A percentile compares a stretch with the other conserved stretches of the same genome.
phyloP scores from a whole-genome alignment of 2,329 filamentous ascomycete genomes.

The Lachnellula arida region DNA sequence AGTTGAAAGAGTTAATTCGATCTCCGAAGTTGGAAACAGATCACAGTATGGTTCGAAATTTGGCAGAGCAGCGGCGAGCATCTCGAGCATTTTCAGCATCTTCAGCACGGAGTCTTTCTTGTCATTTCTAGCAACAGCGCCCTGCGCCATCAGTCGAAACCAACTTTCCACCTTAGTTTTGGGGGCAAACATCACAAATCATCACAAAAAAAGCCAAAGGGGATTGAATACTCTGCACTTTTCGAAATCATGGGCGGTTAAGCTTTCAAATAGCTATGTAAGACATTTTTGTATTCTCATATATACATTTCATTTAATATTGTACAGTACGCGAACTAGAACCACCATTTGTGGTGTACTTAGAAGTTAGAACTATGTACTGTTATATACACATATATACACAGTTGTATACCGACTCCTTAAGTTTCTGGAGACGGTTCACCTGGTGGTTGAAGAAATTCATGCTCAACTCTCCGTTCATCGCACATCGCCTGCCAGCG shows the following conservation, averaged over 20 bases:
- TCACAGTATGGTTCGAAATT: background rate
- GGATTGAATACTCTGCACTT: background rate
- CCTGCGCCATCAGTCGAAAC: background rate
- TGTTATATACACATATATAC: too few relatives aligned
- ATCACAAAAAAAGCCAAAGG: background rate
- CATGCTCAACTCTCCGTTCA: background rate
- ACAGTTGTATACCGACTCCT: too few relatives aligned
- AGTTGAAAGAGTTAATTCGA: background rate
- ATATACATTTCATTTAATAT: too few relatives aligned
- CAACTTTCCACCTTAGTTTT: background rate
- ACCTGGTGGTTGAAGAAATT: too few relatives aligned
- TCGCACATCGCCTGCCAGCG: slow-evolving; percentile 10
- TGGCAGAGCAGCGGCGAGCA: background rate
- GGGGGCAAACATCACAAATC: background rate
- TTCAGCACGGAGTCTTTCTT: background rate
- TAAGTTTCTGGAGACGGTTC: too few relatives aligned
- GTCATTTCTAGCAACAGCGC: background rate
- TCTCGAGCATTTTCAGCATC: background rate
- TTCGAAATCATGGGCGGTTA: background rate
- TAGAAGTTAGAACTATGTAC: too few relatives aligned
- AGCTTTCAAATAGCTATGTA: too few relatives aligned
- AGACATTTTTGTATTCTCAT: too few relatives aligned
- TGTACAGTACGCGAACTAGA: too few relatives aligned
- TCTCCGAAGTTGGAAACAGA: background rate
- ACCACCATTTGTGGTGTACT: too few relatives aligned